phyloP scores from a whole-genome alignment of 306 rosid species.

The Cyamopsis tetragonoloba region DNA sequence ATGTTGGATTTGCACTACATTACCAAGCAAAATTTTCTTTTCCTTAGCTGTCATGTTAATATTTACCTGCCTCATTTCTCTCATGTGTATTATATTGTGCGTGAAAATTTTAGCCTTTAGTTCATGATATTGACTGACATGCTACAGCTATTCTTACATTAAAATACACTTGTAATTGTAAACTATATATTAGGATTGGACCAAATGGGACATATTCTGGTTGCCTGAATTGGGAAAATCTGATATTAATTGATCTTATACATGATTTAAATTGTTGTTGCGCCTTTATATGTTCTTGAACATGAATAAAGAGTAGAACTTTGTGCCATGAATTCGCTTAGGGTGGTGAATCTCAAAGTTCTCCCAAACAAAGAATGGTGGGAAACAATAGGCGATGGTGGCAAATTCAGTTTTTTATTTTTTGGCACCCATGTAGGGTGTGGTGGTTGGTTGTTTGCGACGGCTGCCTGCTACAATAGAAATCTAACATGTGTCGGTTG shows the following conservation, averaged over 20 bases:
- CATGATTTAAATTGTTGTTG: not conserved
- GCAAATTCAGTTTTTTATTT: not conserved
- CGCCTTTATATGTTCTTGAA: not conserved
- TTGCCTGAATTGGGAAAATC: constrained; percentile 7
- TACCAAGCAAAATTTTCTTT: constrained; percentile 6
- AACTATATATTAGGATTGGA: constrained; percentile 8
- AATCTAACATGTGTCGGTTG: not conserved
- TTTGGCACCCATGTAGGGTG: not conserved
- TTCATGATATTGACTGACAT: not conserved
- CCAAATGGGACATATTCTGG: not conserved
- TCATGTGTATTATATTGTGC: not conserved
- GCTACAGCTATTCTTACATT: constrained; percentile 1
- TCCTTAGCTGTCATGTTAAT: constrained; percentile 2
- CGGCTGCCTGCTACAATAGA: not conserved
- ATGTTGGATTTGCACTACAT: constrained; percentile 10
- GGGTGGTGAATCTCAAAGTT: not conserved
- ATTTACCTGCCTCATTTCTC: not conserved
- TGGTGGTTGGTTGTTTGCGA: not conserved
- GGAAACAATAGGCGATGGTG: not conserved
- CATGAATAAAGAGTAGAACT: not conserved
- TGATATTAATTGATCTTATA: not conserved
- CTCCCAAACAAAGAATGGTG: not conserved
- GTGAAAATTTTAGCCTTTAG: constrained; percentile 21
- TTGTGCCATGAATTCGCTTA: not conserved
- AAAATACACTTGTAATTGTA: not conserved